Evolutionary conservation across 2,329 filamentous ascomycete species (phyloP).

Genomic region (Trichoderma sp.): DNA sequence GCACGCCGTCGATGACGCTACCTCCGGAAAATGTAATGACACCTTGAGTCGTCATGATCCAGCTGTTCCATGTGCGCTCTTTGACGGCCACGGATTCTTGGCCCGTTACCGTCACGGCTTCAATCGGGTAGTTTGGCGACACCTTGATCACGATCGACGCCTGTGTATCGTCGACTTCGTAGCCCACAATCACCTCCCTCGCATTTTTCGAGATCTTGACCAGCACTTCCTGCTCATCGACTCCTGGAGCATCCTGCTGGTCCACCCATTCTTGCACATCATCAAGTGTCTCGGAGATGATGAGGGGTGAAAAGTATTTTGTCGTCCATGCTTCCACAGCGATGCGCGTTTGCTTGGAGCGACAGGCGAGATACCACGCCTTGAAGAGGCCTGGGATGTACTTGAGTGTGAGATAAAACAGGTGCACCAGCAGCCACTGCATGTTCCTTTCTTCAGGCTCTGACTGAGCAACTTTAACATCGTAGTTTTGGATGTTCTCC

Average conservation of each 20-base stretch:
- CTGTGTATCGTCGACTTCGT: slow-evolving; percentile 82
- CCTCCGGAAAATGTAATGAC: slow-evolving; percentile 93
- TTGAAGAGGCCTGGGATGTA: slow-evolving; percentile 77
- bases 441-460: slow-evolving; percentile 69
- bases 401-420: slow-evolving; percentile 80
- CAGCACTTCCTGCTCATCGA: slow-evolving; percentile 55
- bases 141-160: slow-evolving; percentile 81
- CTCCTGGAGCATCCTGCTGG: slow-evolving; percentile 46
- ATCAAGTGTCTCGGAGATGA: slow-evolving; percentile 64
- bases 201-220: slow-evolving; percentile 71
- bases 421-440: slow-evolving; percentile 78
- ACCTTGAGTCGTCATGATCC: slow-evolving; percentile 84
- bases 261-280: slow-evolving; percentile 67
- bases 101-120: slow-evolving; percentile 71
- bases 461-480: slow-evolving; percentile 50
- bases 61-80: slow-evolving; percentile 89
- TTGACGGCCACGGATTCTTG: slow-evolving; percentile 82
- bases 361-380: slow-evolving; percentile 78
- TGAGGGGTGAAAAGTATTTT: slow-evolving; percentile 72
- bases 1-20: slow-evolving; percentile 80
- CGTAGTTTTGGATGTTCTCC: slow-evolving; percentile 56
- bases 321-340: slow-evolving; percentile 83
- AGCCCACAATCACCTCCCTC: slow-evolving; percentile 77
- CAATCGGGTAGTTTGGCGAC: slow-evolving; percentile 78
- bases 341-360: slow-evolving; percentile 74